Evolutionary conservation across 192 early-diverging fungal genomes (phyloP).

Genomic region (Coemansia sp.): DNA sequence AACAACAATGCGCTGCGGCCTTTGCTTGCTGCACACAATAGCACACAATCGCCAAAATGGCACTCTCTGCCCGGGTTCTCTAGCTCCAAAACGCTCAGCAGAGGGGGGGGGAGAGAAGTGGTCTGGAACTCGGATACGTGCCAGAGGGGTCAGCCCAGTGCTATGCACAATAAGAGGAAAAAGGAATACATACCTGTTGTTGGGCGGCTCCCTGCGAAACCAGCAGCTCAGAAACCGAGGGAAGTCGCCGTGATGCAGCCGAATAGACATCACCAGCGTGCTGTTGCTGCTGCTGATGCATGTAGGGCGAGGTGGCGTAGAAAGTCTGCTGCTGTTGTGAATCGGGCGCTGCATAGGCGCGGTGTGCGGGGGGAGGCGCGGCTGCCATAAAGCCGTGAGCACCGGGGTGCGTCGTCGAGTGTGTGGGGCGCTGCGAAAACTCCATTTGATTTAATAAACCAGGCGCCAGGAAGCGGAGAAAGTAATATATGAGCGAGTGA

Average conservation of each 20-base stretch:
- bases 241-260: conserved; percentile 35
- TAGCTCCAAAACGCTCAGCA: neutral
- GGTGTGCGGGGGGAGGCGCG: conserved; percentile 29
- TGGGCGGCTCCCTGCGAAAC: conserved; percentile 25
- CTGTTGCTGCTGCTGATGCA: conserved; percentile 22
- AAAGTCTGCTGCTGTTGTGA: conserved; percentile 15
- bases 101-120: neutral
- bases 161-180: neutral
- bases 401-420: conserved; percentile 21
- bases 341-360: conserved; percentile 28
- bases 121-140: conserved; percentile 4
- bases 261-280: conserved; percentile 20
- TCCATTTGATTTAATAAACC: conserved; percentile 35
- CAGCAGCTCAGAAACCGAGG: conserved; percentile 50
- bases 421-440: conserved; percentile 57
- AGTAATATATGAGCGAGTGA: conserved; percentile 9
- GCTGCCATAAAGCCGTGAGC: conserved; percentile 34
- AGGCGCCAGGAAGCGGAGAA: neutral
- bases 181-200: conserved; percentile 32
- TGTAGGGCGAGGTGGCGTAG: conserved; percentile 18
- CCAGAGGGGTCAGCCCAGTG: neutral
- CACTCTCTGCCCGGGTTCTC: neutral
- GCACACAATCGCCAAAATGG: conserved; percentile 6
- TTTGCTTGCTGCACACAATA: conserved; percentile 9
- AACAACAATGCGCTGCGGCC: conserved; percentile 13